Base-by-base conservation (phyloP, 73 alveolate genomes). In the Uronychia setigera region DNA sequence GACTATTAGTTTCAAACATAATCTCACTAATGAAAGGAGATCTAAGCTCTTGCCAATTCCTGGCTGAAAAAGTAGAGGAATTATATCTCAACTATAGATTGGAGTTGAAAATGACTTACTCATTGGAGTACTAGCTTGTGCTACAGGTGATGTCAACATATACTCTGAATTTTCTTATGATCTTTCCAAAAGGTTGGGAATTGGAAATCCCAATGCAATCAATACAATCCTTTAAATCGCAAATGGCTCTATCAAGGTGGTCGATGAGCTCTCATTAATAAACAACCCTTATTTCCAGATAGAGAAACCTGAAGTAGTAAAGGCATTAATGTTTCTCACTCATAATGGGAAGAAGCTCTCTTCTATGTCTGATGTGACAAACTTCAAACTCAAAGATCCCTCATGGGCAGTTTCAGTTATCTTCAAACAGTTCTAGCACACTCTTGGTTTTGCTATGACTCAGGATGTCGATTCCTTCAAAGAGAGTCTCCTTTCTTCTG, bases 291-390 rank as follows among this genome's bases (percentile, higher is more conserved):
- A 46, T 19, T 46, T 46, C 67, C 19, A 46, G 67, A 25, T 76
- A 5, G 58, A 76, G 32, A 76, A 76, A 28, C 59, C 81, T 28
- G 28, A 28, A 76, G 81, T 76, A 26, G 59, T 30, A 1, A 31
- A 76, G 32, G 81, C 81, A 1, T 58, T 76, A 1, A 28, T 76
- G 81, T 76, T 26, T 58, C 5, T 76, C 26, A 76, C 81, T 13
- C 28, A 26, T 32, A 28, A 28, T 5, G 81, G 81, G 32, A 26
- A 5, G 59, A 76, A 76, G 27, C 5, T 76, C 9, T 1, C 58
- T 5, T 26, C 19, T 30, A 76, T 9, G 29, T 5, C 32, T 5
- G 81, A 76, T 5, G 5, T 5, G 59, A 28, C 30, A 29, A 32
- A 76, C 32, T 13, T 76, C 26, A 32, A 28, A 1, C 26, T 32